phyloP scores from a whole-genome alignment of 2,329 filamentous ascomycete genomes.

The Coniochaeta pulveracea region DNA sequence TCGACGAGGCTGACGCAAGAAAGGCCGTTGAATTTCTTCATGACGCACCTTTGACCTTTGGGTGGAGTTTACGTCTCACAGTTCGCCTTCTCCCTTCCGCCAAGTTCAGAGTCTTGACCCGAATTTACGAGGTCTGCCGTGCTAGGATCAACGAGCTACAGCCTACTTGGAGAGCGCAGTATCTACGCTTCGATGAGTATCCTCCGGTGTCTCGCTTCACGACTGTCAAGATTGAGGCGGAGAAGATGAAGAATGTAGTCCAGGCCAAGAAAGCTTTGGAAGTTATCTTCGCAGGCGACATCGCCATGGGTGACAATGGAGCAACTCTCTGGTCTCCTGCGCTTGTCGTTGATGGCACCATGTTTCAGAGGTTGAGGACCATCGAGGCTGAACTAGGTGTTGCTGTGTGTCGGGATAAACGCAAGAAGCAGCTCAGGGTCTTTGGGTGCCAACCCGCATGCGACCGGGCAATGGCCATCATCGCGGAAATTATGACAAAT shows the following conservation, averaged over 20 bases:
- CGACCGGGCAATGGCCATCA: too few relatives aligned
- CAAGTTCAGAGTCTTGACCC: too few relatives aligned
- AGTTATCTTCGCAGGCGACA: conserved; percentile 18
- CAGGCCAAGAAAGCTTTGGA: conserved; percentile 20
- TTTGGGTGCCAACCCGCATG: conserved; percentile 14
- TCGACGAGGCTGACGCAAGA: too few relatives aligned
- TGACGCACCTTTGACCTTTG: too few relatives aligned
- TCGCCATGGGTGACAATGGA: conserved; percentile 14
- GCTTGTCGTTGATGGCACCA: conserved; percentile 12
- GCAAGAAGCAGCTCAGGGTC: conserved; percentile 17
- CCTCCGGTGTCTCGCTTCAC: too few relatives aligned
- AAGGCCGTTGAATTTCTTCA: too few relatives aligned
- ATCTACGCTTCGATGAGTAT: too few relatives aligned
- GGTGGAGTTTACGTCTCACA: too few relatives aligned
- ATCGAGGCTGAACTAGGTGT: conserved; percentile 13
- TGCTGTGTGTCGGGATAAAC: conserved; percentile 17
- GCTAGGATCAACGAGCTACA: too few relatives aligned
- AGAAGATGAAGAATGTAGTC: conserved; percentile 16
- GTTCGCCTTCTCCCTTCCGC: too few relatives aligned
- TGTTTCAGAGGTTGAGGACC: conserved; percentile 10
- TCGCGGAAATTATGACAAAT: conserved; percentile 6
- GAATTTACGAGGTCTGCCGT: too few relatives aligned
- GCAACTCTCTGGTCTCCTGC: conserved; percentile 20
- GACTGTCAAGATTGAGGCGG: conserved; percentile 25
- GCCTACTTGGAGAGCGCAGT: too few relatives aligned